Base-by-base conservation (phyloP, 2,329 filamentous ascomycete genomes). In the Didymosphaeria variabile region DNA sequence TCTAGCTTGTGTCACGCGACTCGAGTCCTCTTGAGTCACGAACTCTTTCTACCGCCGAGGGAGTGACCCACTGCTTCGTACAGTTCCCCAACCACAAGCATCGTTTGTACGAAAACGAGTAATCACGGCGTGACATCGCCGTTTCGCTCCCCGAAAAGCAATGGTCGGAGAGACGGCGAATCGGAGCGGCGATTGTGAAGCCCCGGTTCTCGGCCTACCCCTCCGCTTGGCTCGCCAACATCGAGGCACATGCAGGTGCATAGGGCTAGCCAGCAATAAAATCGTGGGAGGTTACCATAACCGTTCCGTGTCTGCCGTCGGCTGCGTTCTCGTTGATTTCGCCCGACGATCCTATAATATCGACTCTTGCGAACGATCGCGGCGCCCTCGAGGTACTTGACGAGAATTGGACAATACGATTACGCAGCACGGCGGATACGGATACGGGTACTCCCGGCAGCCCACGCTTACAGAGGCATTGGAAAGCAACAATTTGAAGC, bases 401-500 rank as follows among this genome's bases (percentile, higher is more conserved):
- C 17, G 26, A 34, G 13, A 45, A 4, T 44, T 15, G 17, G 3
- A 21, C 19, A 21, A n/a, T 5, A 10, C 19, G 31, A 52, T 52
- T 52, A 40, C 32, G 15, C 10, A 52, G 49, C 58, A 55, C 36
- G 26, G 57, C 66, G 66, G 65, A 61, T 60, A 60, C 40, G 54
- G 65, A 42, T 49, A 52, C 64, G 66, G 67, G 63, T 60, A 61
- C 40, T 51, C 64, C 70, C 68, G 68, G 64, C 66, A 55, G 67
- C 64, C 61, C 66, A 55, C 67, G 68, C 65, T 67, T 69, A 73
- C 69, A 61, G 62, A 68, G 47, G 36, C 40, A 10, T 45, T 45
- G 42, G 51, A 26, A 45, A 38, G 56, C 46, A 40, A 29, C 32
- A 31, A 12, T n/a, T n/a, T n/a, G n/a, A 31, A 32, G 26, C 26